Conservation (phyloP, 2,329 filamentous ascomycete species). For the Tolypocladium album region DNA sequence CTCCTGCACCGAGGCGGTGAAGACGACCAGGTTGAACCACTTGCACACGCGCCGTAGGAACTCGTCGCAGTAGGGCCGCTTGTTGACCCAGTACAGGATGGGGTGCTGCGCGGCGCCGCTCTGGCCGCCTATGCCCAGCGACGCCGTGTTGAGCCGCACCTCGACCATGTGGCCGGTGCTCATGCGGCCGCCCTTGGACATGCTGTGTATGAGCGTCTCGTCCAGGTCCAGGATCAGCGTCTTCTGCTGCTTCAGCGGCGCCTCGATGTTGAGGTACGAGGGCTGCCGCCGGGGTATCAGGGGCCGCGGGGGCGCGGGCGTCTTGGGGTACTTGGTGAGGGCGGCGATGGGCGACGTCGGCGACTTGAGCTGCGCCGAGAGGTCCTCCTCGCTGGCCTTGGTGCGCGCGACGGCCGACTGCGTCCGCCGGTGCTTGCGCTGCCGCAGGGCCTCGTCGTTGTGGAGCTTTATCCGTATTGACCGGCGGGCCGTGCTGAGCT, state of each 20-base stretch:
- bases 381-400: conserved; percentile 34
- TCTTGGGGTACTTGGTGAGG: conserved; percentile 82
- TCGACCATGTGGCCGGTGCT: conserved; percentile 98
- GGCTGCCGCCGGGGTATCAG: conserved; percentile 82
- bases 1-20: conserved; percentile 95
- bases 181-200: conserved; percentile 93
- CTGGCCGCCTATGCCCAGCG: conserved; percentile 56
- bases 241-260: conserved; percentile 60
- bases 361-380: conserved; percentile 81
- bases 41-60: conserved; percentile 87
- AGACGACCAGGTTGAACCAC: conserved; percentile 96
- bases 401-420: conserved; percentile 36
- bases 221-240: conserved; percentile 92
- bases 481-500: conserved; percentile 54
- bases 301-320: conserved; percentile 78
- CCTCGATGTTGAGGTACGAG: conserved; percentile 62
- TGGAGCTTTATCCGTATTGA: conserved; percentile 88
- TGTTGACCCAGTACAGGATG: conserved; percentile 97
- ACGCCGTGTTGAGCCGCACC: conserved; percentile 71
- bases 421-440: conserved; percentile 59
- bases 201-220: conserved; percentile 95
- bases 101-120: conserved; percentile 72
- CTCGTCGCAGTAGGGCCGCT: conserved; percentile 92
- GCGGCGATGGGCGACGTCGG: conserved; percentile 73
- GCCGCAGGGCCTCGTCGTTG: conserved; percentile 63